Evolutionary conservation across 805 yeast genomes (phyloP), one percentile per base, ranked within the genome.

Genomic region (Starmerella bombicola): DNA sequence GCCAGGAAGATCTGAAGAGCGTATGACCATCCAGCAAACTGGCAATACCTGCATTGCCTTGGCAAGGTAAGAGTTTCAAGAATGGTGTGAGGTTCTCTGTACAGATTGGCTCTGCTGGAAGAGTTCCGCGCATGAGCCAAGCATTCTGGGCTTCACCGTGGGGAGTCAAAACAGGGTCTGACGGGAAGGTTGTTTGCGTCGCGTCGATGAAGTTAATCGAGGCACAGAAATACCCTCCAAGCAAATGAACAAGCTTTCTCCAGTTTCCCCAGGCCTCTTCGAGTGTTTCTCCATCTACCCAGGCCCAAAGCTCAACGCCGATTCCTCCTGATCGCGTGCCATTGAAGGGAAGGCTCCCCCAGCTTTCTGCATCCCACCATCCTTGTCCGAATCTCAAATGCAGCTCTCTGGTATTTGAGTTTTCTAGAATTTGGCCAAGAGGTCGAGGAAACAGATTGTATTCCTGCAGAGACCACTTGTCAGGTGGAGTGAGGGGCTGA

Each of bases 81-180:
- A 88, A 84, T 0, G 98, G 97, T 0, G 98, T 88, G 55, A 91
- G 68, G 61, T 91, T 91, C 59, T 91, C 98, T 0, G 98, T 91
- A 61, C 98, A 91, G 15, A 91, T 77, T 0, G 96, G 95, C 56
- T 91, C 98, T 46, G 88, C 74, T 1, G 98, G 95, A 37, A 91
- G 69, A 0, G 95, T 81, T 5, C 95, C 94, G 46, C 93, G 69
- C 47, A 86, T 56, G 33, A 47, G 37, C 38, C 42, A 36, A 4
- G 40, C 21, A 5, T 19, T 33, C 1, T 66, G 59, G 6, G 59
- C 42, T 3, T 18, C 46, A 39, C 20, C 52, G 7, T 35, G 16
- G 35, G 47, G 39, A 44, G 47, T 8, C 41, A 42, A 9, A 60
- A 57, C 13, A 46, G 52, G 40, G 58, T 56, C 47, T 36, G 25